Conservation (phyloP, 441 rosid genomes). For the Lagerstroemia fauriei region DNA sequence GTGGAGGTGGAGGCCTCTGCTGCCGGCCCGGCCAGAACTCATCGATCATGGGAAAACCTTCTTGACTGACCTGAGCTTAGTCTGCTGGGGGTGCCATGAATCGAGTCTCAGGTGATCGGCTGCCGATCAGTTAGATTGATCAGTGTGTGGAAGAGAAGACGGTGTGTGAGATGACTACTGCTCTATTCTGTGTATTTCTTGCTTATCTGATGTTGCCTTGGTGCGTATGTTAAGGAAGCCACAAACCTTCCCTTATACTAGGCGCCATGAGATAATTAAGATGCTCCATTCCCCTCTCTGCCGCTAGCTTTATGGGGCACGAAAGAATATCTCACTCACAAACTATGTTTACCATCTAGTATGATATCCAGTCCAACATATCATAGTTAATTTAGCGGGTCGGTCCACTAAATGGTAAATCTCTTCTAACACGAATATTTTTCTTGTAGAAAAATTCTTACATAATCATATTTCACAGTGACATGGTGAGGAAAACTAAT, state of each 20-base stretch:
- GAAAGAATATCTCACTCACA: too few species aligned
- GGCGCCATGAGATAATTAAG: neutral
- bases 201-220: neutral
- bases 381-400: too few species aligned
- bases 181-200: neutral
- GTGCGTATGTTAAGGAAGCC: neutral
- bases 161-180: neutral
- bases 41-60: constrained; percentile 30
- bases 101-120: neutral
- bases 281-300: neutral
- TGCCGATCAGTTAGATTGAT: neutral
- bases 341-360: neutral
- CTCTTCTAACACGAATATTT: too few species aligned
- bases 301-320: neutral
- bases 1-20: neutral
- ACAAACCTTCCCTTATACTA: too few species aligned
- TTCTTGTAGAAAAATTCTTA: too few species aligned
- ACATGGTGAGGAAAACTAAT: too few species aligned
- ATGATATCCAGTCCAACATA: too few species aligned
- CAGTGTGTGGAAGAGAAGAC: neutral
- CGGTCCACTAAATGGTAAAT: too few species aligned
- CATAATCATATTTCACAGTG: too few species aligned
- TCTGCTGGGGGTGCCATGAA: constrained; percentile 30
- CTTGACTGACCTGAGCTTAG: constrained; percentile 19
- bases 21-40: constrained; percentile 2